Conservation (phyloP, 1,284 basidiomycete genomes). For the Puccinia brachypodii region DNA sequence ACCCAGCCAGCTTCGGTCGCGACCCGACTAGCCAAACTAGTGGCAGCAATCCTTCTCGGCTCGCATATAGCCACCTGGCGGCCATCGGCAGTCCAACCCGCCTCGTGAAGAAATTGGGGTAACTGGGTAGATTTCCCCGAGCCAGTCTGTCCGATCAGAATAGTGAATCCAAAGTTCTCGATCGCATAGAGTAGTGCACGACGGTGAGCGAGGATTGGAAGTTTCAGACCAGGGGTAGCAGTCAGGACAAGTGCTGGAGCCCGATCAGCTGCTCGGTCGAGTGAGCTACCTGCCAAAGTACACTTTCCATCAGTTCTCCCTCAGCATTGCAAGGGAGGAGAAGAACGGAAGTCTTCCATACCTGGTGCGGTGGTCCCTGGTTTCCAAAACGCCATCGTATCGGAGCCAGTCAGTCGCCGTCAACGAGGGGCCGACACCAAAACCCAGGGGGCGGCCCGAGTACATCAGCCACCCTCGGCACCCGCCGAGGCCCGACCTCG, state of each 20-base stretch:
- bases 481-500: no score
- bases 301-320: background rate
- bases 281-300: conserved; percentile 63
- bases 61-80: conserved; percentile 57
- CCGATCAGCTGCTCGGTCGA: conserved; percentile 76
- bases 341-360: conserved; percentile 45
- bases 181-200: conserved; percentile 48
- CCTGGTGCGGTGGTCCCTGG: conserved; percentile 78
- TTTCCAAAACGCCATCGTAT: conserved; percentile 60
- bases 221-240: conserved; percentile 57
- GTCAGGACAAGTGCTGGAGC: conserved; percentile 71
- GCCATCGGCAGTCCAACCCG: conserved; percentile 61
- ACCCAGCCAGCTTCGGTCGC: conserved; percentile 56
- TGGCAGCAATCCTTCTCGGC: conserved; percentile 56
- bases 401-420: background rate
- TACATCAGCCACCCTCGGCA: no score
- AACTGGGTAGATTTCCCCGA: conserved; percentile 97
- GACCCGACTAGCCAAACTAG: conserved; percentile 58
- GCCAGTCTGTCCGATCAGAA: conserved; percentile 83
- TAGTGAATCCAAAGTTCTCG: conserved; percentile 46
- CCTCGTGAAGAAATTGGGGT: conserved; percentile 87
- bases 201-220: conserved; percentile 61
- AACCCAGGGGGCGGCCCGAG: no score
- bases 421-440: no score
- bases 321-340: background rate